Evolutionary conservation across 805 yeast genomes (phyloP).

Genomic region (Kregervanrija delftensis): DNA sequence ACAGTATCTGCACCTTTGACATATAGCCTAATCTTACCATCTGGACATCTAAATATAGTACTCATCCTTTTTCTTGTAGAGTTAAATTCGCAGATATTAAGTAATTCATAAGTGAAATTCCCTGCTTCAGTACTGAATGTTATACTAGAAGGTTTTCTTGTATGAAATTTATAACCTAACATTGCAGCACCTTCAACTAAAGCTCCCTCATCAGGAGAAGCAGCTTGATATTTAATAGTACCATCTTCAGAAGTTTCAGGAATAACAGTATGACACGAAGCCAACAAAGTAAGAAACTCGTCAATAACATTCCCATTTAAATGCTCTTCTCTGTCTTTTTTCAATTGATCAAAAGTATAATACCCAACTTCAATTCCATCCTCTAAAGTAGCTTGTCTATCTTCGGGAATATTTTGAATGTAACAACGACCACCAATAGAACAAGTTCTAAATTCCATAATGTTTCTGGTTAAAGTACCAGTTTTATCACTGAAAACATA

Average conservation of each 20-base stretch:
- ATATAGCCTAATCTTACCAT: conserved; percentile 79
- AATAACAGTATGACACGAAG: conserved; percentile 96
- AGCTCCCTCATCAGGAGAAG: conserved; percentile 99
- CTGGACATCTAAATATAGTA: conserved; percentile 89
- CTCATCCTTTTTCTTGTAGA: conserved; percentile 98
- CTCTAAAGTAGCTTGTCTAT: conserved; percentile 56
- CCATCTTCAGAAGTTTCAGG: conserved; percentile 72
- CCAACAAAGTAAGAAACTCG: conserved; percentile 74
- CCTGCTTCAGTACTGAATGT: conserved; percentile 52
- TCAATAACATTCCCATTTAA: conserved; percentile 42
- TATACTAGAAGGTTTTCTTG: conserved; percentile 80
- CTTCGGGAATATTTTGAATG: conserved; percentile 87
- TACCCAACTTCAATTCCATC: conserved; percentile 83
- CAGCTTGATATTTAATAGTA: conserved; percentile 88
- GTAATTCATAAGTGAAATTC: conserved; percentile 59
- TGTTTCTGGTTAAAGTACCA: conserved; percentile 91
- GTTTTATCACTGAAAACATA: conserved; percentile 96
- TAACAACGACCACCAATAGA: conserved; percentile 90
- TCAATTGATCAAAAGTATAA: conserved; percentile 61
- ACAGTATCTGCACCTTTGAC: conserved; percentile 99
- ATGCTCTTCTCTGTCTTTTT: conserved; percentile 26
- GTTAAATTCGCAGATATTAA: conserved; percentile 93
- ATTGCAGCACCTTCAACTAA: conserved; percentile 93
- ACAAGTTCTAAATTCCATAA: conserved; percentile 94
- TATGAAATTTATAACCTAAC: conserved; percentile 76